A percentile compares a stretch with the other conserved stretches of the same genome.
phyloP scores from a whole-genome alignment of 306 rosid genomes.

The Casuarina cunninghamiana region DNA sequence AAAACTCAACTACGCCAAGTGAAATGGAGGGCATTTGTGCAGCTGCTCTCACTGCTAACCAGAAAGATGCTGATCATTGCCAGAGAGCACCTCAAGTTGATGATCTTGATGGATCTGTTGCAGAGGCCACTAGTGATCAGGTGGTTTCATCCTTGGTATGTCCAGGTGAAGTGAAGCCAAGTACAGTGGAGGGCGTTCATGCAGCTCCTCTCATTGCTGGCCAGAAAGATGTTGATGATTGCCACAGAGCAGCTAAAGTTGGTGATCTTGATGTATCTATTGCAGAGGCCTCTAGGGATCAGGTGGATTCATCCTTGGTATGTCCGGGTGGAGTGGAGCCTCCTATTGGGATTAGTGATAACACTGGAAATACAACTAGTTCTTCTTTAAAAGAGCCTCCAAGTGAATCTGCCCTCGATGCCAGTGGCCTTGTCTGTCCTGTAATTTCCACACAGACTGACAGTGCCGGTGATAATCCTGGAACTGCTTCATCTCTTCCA shows the following conservation, averaged over 20 bases:
- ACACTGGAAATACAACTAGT: slow-evolving; percentile 21
- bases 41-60: slow-evolving; percentile 28
- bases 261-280: slow-evolving; percentile 15
- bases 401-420: slow-evolving; percentile 20
- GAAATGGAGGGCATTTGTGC: slow-evolving; percentile 32
- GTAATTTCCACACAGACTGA: slow-evolving; percentile 14
- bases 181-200: slow-evolving; percentile 12
- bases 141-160: slow-evolving; percentile 33
- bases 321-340: slow-evolving; percentile 13
- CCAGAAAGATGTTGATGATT: slow-evolving; percentile 13
- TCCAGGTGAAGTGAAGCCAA: slow-evolving; percentile 23
- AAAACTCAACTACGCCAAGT: slow-evolving; percentile 24
- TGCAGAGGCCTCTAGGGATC: slow-evolving; percentile 8
- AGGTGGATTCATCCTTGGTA: slow-evolving; percentile 23
- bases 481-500: slow-evolving; percentile 7
- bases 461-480: slow-evolving; percentile 24
- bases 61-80: slow-evolving; percentile 31
- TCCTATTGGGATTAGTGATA: not conserved
- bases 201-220: slow-evolving; percentile 20
- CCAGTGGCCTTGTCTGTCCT: slow-evolving; percentile 6
- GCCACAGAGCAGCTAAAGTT: slow-evolving; percentile 14
- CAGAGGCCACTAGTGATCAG: slow-evolving; percentile 25
- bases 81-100: slow-evolving; percentile 31
- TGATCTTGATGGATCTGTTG: slow-evolving; percentile 26
- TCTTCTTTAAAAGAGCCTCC: slow-evolving; percentile 21